phyloP scores from a whole-genome alignment of 2,329 filamentous ascomycete species.

The Fusarium bulbicola region DNA sequence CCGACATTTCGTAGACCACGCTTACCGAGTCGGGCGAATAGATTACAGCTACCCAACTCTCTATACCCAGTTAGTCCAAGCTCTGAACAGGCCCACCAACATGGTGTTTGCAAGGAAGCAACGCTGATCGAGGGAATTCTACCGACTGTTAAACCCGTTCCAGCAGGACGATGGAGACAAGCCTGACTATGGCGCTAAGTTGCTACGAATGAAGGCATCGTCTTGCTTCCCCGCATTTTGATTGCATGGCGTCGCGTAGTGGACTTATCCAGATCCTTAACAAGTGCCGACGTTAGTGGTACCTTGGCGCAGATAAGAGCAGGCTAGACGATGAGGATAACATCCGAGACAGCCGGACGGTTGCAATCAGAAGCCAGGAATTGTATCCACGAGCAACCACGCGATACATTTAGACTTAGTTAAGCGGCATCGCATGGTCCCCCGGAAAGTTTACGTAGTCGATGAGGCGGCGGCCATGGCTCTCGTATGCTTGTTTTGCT shows the following conservation, averaged over 20 bases:
- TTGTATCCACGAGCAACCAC: not conserved
- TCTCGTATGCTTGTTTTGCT: not conserved
- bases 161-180: not conserved
- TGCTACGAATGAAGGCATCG: not conserved
- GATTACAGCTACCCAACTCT: not conserved
- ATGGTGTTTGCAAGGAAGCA: not conserved
- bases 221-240: not conserved
- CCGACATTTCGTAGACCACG: not conserved
- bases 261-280: not conserved
- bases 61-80: not conserved
- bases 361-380: not conserved
- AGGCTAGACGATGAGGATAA: not conserved
- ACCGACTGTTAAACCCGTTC: not conserved
- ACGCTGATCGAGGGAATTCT: not conserved
- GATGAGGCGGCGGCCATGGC: not conserved
- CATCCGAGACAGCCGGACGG: not conserved
- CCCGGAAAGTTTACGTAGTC: not conserved
- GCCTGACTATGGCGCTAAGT: not conserved
- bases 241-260: not conserved
- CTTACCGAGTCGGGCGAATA: constrained; percentile 11
- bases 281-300: not conserved
- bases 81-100: not conserved
- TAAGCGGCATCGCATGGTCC: not conserved
- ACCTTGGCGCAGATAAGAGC: not conserved
- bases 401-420: not conserved